Conservation (phyloP, 2,329 filamentous ascomycete species). For the Verticillium nonalfalfae region DNA sequence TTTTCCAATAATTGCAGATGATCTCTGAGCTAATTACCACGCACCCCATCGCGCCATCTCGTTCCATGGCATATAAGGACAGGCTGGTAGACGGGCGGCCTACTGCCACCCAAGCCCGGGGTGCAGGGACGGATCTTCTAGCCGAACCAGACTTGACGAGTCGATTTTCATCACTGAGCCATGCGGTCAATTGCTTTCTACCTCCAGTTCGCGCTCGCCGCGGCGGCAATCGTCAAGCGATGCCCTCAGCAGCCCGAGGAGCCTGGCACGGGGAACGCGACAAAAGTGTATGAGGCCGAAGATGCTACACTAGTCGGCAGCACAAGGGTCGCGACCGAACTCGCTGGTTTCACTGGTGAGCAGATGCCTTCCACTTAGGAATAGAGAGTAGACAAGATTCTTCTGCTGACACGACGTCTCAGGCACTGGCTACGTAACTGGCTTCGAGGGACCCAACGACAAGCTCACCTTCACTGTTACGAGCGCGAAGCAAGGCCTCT, state of each 20-base stretch:
- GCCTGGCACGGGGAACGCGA: neutral
- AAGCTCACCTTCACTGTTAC: slow-evolving; percentile 35
- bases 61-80: neutral
- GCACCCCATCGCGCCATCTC: neutral
- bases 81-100: neutral
- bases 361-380: neutral
- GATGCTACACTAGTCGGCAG: slow-evolving; percentile 32
- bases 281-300: slow-evolving; percentile 29
- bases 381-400: no score
- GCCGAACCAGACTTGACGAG: neutral
- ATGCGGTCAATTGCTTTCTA: neutral
- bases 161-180: neutral
- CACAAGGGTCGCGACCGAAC: slow-evolving; percentile 24
- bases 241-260: neutral
- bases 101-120: neutral
- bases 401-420: neutral
- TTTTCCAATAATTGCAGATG: neutral
- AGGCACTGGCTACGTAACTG: slow-evolving; percentile 40
- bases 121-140: neutral
- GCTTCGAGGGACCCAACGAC: slow-evolving; percentile 34
- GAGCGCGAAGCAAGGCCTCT: slow-evolving; percentile 23
- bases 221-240: slow-evolving; percentile 1
- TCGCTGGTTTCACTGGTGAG: slow-evolving; percentile 30
- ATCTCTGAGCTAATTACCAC: neutral
- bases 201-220: neutral